These are phyloP conservation scores for Theileria equi DNA, from an alignment of 169 alveolate species.

Conservation along the genomic window DNA sequence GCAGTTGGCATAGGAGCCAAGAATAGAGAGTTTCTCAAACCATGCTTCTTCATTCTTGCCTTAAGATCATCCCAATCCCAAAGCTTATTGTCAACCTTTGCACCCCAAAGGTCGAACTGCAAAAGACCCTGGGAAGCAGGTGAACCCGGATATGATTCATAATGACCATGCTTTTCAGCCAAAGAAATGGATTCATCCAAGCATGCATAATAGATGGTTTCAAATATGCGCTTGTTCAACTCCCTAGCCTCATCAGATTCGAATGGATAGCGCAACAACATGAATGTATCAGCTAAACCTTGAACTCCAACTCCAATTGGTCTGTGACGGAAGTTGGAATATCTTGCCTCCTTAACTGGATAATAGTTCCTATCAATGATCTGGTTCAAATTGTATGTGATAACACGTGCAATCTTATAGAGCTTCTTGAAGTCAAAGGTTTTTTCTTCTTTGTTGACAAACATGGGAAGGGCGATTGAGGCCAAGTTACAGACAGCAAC, in stretches of 20 bases:
- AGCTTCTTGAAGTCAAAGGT: slow-evolving; percentile 79
- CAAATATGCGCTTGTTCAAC: slow-evolving; percentile 92
- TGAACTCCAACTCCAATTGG: slow-evolving; percentile 99
- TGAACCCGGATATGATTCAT: slow-evolving; percentile 92
- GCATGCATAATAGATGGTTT: slow-evolving; percentile 97
- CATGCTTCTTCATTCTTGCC: slow-evolving; percentile 84
- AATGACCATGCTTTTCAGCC: slow-evolving; percentile 91
- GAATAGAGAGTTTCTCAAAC: slow-evolving; percentile 94
- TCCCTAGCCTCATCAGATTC: slow-evolving; percentile 92
- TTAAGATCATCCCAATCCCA: slow-evolving; percentile 95
- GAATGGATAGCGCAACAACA: slow-evolving; percentile 91
- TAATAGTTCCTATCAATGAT: slow-evolving; percentile 94
- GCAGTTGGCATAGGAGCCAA: slow-evolving; percentile 99
- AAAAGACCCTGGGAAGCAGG: slow-evolving; percentile 95
- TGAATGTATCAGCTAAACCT: slow-evolving; percentile 97
- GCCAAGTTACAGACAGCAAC: slow-evolving; percentile 99
- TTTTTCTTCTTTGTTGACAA: slow-evolving; percentile 69
- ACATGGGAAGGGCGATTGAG: slow-evolving; percentile 88
- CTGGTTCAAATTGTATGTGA: slow-evolving; percentile 91
- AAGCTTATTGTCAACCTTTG: slow-evolving; percentile 72
- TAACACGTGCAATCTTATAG: slow-evolving; percentile 85
- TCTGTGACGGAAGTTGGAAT: slow-evolving; percentile 93
- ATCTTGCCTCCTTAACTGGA: slow-evolving; percentile 91
- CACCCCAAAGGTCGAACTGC: slow-evolving; percentile 97
- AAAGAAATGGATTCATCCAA: slow-evolving; percentile 90